A percentile compares a stretch with the other conserved stretches of the same genome.
These are phyloP conservation scores for Cladophialophora yegresii DNA, from an alignment of 2,329 filamentous ascomycete species.

Conservation along the genomic window DNA sequence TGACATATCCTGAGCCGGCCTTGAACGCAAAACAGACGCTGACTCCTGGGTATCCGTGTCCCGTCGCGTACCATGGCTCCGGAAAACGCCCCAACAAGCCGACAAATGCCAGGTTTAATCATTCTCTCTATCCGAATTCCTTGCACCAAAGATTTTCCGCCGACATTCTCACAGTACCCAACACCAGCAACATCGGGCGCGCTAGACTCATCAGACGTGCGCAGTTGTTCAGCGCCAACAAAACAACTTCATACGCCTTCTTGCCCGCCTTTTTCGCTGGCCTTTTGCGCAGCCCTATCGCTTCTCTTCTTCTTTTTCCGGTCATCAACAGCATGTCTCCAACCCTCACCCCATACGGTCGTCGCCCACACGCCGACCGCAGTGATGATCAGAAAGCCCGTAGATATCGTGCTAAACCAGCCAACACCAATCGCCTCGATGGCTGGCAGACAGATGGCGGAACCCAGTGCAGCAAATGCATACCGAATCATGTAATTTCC, in stretches of 20 bases:
- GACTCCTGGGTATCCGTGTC: neutral
- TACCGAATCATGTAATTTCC: conserved; percentile 80
- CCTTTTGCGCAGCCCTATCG: conserved; percentile 31
- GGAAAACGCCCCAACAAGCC: neutral
- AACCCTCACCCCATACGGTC: conserved; percentile 53
- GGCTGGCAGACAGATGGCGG: conserved; percentile 71
- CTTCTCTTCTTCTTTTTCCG: conserved; percentile 47
- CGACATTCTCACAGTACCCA: neutral
- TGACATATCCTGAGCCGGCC: neutral
- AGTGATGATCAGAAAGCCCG: conserved; percentile 56
- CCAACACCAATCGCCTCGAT: conserved; percentile 75
- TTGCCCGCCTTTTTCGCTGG: conserved; percentile 21
- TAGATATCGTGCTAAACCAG: conserved; percentile 74
- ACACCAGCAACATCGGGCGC: neutral
- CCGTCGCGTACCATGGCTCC: neutral
- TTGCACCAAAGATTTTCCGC: neutral
- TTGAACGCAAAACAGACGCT: neutral
- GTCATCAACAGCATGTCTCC: conserved; percentile 58
- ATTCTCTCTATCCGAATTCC: neutral
- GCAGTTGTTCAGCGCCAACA: neutral
- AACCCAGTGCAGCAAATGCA: conserved; percentile 69
- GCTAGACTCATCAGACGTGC: no score
- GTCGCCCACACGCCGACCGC: conserved; percentile 53
- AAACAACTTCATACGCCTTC: conserved; percentile 10
- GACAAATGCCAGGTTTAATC: neutral